Evolutionary conservation across 257 asterid genomes (phyloP).

Genomic region (Verbascum thapsus): DNA sequence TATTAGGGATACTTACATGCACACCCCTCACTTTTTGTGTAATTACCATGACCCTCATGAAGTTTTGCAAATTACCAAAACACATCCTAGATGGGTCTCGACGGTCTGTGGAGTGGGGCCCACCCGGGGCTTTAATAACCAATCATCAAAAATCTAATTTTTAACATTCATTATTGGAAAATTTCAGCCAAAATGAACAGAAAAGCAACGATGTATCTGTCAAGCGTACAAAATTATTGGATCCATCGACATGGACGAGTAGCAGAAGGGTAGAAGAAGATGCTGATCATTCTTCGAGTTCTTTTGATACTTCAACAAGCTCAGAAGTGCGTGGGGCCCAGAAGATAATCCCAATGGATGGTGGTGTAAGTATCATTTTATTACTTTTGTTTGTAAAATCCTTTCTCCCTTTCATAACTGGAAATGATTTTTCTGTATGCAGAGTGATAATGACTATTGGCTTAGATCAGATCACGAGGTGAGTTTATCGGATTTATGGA

Average conservation of each 20-base stretch:
- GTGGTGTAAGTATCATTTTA: conserved; percentile 52
- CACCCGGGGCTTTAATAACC: too few relatives aligned
- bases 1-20: too few relatives aligned
- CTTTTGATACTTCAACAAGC: conserved; percentile 32
- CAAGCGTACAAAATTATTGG: conserved; percentile 43
- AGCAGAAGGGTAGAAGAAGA: conserved; percentile 36
- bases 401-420: background rate
- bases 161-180: background rate
- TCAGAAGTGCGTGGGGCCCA: conserved; percentile 44
- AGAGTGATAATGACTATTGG: conserved; percentile 80
- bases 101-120: too few relatives aligned
- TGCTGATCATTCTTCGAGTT: conserved; percentile 33
- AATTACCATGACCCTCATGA: too few relatives aligned
- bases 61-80: too few relatives aligned
- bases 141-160: too few relatives aligned
- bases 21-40: too few relatives aligned
- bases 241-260: conserved; percentile 33
- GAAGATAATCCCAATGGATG: conserved; percentile 57
- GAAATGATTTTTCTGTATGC: conserved; percentile 26
- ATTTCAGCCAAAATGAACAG: conserved; percentile 47
- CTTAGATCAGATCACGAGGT: conserved; percentile 52
- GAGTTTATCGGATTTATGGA: conserved; percentile 63
- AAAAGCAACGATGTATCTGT: conserved; percentile 35
- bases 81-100: too few relatives aligned
- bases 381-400: background rate